phyloP scores from a whole-genome alignment of 495 filamentous ascomycete species.

The Paragyromitra xinjiangensis region DNA sequence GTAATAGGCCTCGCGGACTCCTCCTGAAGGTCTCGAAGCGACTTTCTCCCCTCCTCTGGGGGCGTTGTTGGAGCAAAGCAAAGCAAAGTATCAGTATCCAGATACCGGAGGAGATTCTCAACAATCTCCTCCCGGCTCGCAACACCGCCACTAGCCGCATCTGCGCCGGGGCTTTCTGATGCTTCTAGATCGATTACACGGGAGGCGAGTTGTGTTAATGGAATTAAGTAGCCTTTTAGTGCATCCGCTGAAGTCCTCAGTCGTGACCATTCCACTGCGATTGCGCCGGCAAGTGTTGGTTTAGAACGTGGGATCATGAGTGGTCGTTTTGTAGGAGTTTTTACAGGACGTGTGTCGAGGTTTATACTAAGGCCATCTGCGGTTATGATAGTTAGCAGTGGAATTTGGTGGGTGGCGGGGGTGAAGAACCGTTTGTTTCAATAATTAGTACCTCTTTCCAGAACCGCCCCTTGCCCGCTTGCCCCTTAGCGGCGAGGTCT shows the following conservation, averaged over 20 bases:
- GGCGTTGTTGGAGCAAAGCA: slow-evolving; percentile 81
- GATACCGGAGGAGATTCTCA: slow-evolving; percentile 77
- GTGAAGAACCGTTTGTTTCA: slow-evolving; percentile 63
- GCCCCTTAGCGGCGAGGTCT: slow-evolving; percentile 59
- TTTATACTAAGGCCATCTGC: slow-evolving; percentile 74
- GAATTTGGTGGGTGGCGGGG: background rate
- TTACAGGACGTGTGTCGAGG: slow-evolving; percentile 82
- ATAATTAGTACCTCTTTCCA: slow-evolving; percentile 82
- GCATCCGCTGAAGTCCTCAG: slow-evolving; percentile 82
- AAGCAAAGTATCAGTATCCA: slow-evolving; percentile 91
- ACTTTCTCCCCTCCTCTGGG: slow-evolving; percentile 61
- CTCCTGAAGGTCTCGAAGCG: slow-evolving; percentile 77
- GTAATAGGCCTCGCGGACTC: slow-evolving; percentile 73
- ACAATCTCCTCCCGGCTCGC: slow-evolving; percentile 68
- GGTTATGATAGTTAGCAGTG: background rate
- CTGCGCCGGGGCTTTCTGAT: slow-evolving; percentile 63
- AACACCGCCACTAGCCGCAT: slow-evolving; percentile 21
- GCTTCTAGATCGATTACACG: slow-evolving; percentile 79
- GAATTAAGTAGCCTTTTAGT: slow-evolving; percentile 79
- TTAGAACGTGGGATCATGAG: slow-evolving; percentile 78
- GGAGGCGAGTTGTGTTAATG: slow-evolving; percentile 83
- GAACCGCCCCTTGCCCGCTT: slow-evolving; percentile 66
- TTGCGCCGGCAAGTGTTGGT: slow-evolving; percentile 80
- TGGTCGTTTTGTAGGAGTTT: slow-evolving; percentile 74
- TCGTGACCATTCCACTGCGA: slow-evolving; percentile 92